A percentile compares a stretch with the other conserved stretches of the same genome.
These are phyloP conservation scores for Hortiboletus flavorubellus DNA, from an alignment of 768 basidiomycete species.

Conservation along the genomic window DNA sequence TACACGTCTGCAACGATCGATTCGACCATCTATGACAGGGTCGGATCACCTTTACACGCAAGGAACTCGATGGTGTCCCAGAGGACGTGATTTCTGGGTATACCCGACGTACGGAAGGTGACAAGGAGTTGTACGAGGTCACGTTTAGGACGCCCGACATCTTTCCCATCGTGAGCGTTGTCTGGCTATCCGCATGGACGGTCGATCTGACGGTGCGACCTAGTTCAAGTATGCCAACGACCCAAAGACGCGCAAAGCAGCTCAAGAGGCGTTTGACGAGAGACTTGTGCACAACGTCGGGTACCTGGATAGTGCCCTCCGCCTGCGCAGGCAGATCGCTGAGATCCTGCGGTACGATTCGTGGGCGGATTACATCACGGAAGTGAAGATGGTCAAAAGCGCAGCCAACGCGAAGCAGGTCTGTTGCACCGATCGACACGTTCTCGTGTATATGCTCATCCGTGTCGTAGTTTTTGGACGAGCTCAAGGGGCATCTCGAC, in stretches of 20 bases:
- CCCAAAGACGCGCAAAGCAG: constrained; percentile 63
- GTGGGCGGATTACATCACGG: constrained; percentile 84
- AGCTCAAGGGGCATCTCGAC: constrained; percentile 68
- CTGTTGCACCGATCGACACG: constrained; percentile 7
- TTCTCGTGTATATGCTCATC: background rate
- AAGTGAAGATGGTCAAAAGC: constrained; percentile 82
- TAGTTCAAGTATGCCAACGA: constrained; percentile 80
- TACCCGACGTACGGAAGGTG: constrained; percentile 57
- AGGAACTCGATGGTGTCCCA: constrained; percentile 81
- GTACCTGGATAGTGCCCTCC: constrained; percentile 62
- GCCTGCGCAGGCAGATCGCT: constrained; percentile 68
- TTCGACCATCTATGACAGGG: constrained; percentile 39
- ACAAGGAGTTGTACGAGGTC: constrained; percentile 61
- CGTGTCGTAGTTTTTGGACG: constrained; percentile 61
- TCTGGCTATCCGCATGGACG: background rate
- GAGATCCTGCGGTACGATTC: constrained; percentile 67
- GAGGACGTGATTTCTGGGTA: constrained; percentile 78
- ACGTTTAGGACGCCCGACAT: constrained; percentile 85
- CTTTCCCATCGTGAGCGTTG: constrained; percentile 59
- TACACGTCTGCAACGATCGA: background rate
- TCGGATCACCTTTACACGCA: constrained; percentile 57
- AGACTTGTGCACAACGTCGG: constrained; percentile 69
- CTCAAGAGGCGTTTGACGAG: constrained; percentile 65
- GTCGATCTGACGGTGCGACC: background rate
- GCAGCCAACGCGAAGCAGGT: constrained; percentile 59